Evolutionary conservation across 208 protist genomes (phyloP).

Genomic region (Leishmania major): DNA sequence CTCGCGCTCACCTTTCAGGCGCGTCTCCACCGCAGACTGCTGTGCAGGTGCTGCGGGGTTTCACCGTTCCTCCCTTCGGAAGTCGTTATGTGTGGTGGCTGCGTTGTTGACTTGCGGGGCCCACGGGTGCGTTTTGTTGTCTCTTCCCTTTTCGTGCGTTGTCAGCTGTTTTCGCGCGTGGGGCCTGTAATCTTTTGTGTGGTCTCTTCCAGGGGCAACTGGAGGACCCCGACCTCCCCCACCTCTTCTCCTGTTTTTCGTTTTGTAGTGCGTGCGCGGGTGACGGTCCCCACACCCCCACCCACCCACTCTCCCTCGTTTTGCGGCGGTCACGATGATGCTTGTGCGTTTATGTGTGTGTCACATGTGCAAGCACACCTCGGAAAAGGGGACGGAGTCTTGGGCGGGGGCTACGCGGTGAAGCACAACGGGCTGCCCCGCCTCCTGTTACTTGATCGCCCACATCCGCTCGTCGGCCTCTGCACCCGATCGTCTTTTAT

Average conservation of each 20-base stretch:
- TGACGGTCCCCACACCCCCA: neutral
- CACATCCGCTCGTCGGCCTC: neutral
- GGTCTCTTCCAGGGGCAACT: neutral
- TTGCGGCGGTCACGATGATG: neutral
- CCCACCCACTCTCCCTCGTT: neutral
- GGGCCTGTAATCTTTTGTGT: neutral
- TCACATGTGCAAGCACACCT: neutral
- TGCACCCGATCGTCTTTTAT: neutral
- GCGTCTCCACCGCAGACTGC: too few species aligned
- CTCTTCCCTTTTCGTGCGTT: neutral
- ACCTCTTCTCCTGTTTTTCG: neutral
- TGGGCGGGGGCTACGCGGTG: neutral
- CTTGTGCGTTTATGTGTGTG: neutral
- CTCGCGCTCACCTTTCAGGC: neutral
- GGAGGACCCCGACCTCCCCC: neutral
- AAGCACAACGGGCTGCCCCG: neutral
- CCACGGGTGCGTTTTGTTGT: neutral
- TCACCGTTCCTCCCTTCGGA: constrained; percentile 1
- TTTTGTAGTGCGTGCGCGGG: neutral
- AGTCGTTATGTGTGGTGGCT: neutral
- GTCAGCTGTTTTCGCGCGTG: neutral
- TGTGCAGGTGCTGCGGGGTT: constrained; percentile 1
- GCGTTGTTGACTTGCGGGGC: neutral
- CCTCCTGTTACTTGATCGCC: neutral
- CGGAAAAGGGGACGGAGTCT: neutral